Evolutionary conservation across 768 basidiomycete genomes (phyloP).

Genomic region (Xanthoconium stramineum): DNA sequence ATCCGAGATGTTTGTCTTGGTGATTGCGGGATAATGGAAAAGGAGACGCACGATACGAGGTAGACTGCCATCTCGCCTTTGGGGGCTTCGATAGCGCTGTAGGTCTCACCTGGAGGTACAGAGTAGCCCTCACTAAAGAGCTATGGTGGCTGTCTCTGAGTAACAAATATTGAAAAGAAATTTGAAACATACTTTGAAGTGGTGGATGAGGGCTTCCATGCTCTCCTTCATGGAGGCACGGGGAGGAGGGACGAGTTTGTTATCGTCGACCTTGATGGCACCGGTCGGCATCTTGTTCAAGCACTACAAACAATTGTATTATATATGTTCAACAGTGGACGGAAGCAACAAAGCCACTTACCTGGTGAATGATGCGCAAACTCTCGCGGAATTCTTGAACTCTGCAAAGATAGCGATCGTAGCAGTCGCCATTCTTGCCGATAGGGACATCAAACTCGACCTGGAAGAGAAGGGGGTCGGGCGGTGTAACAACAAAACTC

Average conservation of each 20-base stretch:
- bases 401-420: slow-evolving; percentile 95
- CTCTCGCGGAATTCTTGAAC: slow-evolving; percentile 98
- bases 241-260: slow-evolving; percentile 95
- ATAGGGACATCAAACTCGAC: slow-evolving; percentile 98
- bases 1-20: neutral
- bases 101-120: slow-evolving; percentile 94
- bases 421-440: slow-evolving; percentile 96
- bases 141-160: slow-evolving; percentile 36
- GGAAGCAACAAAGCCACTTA: slow-evolving; percentile 19
- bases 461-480: slow-evolving; percentile 32
- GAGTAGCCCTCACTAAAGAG: slow-evolving; percentile 96
- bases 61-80: slow-evolving; percentile 99
- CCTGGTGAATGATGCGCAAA: slow-evolving; percentile 81
- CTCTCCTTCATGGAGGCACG: slow-evolving; percentile 99
- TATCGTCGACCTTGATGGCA: slow-evolving; percentile 91
- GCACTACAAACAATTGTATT: slow-evolving; percentile 51
- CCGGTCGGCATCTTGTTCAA: slow-evolving; percentile 97
- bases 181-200: slow-evolving; percentile 75
- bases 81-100: slow-evolving; percentile 96
- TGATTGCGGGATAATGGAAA: neutral
- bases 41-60: slow-evolving; percentile 76
- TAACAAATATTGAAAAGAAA: neutral
- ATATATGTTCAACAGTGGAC: neutral
- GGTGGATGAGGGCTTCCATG: slow-evolving; percentile 97
- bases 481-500: neutral